Evolutionary conservation across 176 grass and related monocot genomes (phyloP).

Genomic region (Oryza rufipogon): DNA sequence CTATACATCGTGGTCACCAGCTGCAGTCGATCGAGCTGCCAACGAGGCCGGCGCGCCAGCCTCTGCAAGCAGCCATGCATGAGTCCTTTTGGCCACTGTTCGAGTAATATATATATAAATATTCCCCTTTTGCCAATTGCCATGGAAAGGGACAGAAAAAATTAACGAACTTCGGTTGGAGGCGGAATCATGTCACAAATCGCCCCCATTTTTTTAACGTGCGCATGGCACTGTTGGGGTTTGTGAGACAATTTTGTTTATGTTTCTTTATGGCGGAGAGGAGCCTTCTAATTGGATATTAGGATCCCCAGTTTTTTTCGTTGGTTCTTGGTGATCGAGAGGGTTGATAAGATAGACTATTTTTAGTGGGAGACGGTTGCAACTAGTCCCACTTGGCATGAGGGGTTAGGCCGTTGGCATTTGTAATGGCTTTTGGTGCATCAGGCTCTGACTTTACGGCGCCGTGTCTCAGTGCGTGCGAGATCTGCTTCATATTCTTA

Average conservation of each 20-base stretch:
- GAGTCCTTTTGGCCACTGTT: not conserved
- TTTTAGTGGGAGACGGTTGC: not conserved
- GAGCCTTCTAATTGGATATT: not conserved
- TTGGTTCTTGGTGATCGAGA: not conserved
- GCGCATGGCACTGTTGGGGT: slow-evolving; percentile 37
- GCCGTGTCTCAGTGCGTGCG: not conserved
- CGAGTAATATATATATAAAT: not conserved
- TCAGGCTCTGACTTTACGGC: slow-evolving; percentile 1
- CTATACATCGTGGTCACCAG: not conserved
- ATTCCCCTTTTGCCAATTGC: not conserved
- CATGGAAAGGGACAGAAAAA: not conserved
- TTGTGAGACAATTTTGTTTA: slow-evolving; percentile 42
- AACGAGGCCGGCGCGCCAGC: not conserved
- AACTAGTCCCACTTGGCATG: slow-evolving; percentile 19
- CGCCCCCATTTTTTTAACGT: not conserved
- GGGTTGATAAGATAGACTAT: slow-evolving; percentile 14
- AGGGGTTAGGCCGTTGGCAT: slow-evolving; percentile 24
- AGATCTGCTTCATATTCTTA: not conserved
- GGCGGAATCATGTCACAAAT: slow-evolving; percentile 27
- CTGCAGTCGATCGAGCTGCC: not conserved
- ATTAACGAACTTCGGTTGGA: slow-evolving; percentile 5
- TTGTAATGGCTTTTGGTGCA: not conserved
- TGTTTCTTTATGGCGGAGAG: not conserved
- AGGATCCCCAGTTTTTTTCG: not conserved
- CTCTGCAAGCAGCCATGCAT: not conserved